phyloP scores from a whole-genome alignment of 2,329 filamentous ascomycete genomes.

The Fusarium tupiense region DNA sequence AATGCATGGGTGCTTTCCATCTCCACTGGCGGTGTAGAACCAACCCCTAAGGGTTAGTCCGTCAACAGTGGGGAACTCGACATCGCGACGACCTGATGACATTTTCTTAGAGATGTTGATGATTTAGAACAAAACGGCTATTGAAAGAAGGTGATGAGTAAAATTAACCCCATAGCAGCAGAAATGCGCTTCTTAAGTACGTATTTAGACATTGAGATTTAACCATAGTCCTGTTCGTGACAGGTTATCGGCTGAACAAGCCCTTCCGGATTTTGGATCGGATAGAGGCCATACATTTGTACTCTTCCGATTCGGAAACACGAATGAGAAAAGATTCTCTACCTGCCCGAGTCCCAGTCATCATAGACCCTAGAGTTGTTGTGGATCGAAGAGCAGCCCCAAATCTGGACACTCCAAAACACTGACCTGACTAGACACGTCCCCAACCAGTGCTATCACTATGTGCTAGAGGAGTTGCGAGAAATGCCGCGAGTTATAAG shows the following conservation, averaged over 20 bases:
- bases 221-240: fast-evolving
- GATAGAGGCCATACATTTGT: background rate
- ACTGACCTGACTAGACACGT: background rate
- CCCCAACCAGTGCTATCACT: background rate
- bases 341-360: background rate
- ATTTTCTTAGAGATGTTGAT: background rate
- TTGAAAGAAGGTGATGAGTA: fast-evolving
- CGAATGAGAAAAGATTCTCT: fast-evolving
- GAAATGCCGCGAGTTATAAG: background rate
- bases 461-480: fast-evolving
- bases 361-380: fast-evolving
- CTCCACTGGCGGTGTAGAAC: background rate
- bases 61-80: background rate
- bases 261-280: background rate
- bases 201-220: fast-evolving
- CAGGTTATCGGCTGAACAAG: fast-evolving
- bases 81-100: background rate
- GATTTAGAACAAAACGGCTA: fast-evolving
- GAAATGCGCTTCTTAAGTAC: background rate
- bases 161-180: fast-evolving
- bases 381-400: background rate
- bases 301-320: background rate
- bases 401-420: fast-evolving
- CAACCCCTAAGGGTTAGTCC: background rate
- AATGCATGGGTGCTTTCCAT: background rate